Conservation (phyloP, 1,284 basidiomycete genomes). For the Chalciporus sp. region DNA sequence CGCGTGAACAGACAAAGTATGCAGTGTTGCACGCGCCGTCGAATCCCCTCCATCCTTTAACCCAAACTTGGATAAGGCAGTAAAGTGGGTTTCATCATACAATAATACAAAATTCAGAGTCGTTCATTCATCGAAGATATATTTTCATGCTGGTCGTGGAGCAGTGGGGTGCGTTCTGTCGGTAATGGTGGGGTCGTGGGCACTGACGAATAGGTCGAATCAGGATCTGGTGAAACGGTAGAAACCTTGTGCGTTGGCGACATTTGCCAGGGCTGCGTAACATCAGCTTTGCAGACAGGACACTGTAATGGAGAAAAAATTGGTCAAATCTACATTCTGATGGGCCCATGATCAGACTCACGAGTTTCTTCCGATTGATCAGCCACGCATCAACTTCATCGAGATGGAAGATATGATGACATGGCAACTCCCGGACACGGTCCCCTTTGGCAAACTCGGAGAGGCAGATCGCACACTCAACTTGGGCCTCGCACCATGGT, state of each 20-base stretch:
- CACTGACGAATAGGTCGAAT: slow-evolving; percentile 6
- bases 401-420: slow-evolving; percentile 86
- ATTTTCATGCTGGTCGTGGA: slow-evolving; percentile 24
- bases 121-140: slow-evolving; percentile 18
- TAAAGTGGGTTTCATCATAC: slow-evolving; percentile 24
- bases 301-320: slow-evolving; percentile 52
- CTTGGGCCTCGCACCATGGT: slow-evolving; percentile 74
- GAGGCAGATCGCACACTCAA: slow-evolving; percentile 90
- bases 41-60: slow-evolving; percentile 2
- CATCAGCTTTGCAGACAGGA: slow-evolving; percentile 87
- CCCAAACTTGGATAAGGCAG: slow-evolving; percentile 12
- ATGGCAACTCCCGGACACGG: slow-evolving; percentile 85
- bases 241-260: slow-evolving; percentile 16
- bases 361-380: slow-evolving; percentile 85
- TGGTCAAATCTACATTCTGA: neutral
- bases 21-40: slow-evolving; percentile 15
- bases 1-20: slow-evolving; percentile 7
- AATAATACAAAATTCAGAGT: slow-evolving; percentile 23
- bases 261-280: slow-evolving; percentile 62
- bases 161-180: slow-evolving; percentile 42
- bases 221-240: slow-evolving; percentile 4
- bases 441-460: slow-evolving; percentile 84
- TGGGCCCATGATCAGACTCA: slow-evolving; percentile 42
- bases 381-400: slow-evolving; percentile 90
- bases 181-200: slow-evolving; percentile 18